Evolutionary conservation across 177 flowering plant species (phyloP).

Genomic region (Tripterygium wilfordii): DNA sequence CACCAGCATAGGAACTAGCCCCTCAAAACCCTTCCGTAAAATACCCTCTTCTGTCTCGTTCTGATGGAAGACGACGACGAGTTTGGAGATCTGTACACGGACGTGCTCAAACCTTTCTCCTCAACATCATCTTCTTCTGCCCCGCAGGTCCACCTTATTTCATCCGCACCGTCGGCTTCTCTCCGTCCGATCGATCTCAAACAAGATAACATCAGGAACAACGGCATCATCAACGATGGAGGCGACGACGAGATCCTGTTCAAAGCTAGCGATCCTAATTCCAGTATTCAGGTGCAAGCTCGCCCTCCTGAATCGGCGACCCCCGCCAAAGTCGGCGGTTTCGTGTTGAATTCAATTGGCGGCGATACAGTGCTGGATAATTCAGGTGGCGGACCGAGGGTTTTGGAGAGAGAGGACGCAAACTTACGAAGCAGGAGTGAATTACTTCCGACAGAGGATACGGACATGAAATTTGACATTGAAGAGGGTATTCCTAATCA

Average conservation of each 20-base stretch:
- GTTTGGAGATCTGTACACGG: slow-evolving; percentile 97
- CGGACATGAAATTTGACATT: slow-evolving; percentile 24
- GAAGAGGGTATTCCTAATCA: slow-evolving; percentile 42
- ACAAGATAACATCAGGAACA: slow-evolving; percentile 19
- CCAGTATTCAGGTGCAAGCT: too few species aligned
- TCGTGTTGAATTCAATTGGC: too few species aligned
- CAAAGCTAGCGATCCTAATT: slow-evolving; percentile 19
- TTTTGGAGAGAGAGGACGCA: slow-evolving; percentile 19
- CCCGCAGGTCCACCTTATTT: slow-evolving; percentile 12
- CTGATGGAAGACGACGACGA: slow-evolving; percentile 90
- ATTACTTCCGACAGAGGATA: too few species aligned
- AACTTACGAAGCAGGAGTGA: slow-evolving; percentile 10
- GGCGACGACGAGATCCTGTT: slow-evolving; percentile 29
- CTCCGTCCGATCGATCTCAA: slow-evolving; percentile 51
- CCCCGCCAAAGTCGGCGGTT: too few species aligned
- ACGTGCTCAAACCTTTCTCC: slow-evolving; percentile 55
- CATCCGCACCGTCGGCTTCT: slow-evolving; percentile 11
- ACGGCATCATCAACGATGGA: slow-evolving; percentile 22
- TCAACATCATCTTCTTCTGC: slow-evolving; percentile 26
- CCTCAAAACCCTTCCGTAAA: slow-evolving; percentile 26
- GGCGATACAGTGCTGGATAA: too few species aligned
- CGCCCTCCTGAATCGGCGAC: background rate
- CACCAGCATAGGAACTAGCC: too few species aligned
- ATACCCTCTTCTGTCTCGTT: slow-evolving; percentile 4
- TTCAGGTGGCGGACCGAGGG: slow-evolving; percentile 13